Evolutionary conservation across 345 rosid species (phyloP).

Genomic region (Lenwebbia sp.): DNA sequence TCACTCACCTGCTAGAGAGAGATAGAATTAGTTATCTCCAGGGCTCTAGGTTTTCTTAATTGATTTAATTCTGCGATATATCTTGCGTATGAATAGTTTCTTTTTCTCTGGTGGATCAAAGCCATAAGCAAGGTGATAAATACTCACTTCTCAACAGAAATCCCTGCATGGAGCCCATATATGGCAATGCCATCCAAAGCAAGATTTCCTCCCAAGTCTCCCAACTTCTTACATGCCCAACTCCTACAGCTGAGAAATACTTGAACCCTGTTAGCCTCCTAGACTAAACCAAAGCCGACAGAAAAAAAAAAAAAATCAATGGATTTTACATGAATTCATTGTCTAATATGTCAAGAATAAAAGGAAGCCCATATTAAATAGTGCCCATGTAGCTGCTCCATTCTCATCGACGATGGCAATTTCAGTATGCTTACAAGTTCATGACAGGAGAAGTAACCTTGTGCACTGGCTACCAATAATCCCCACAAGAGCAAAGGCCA

Average conservation of each 20-base stretch:
- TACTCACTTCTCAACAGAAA: background rate
- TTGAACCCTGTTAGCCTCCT: background rate
- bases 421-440: background rate
- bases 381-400: too few species aligned
- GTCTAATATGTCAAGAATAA: too few species aligned
- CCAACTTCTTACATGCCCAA: background rate
- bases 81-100: background rate
- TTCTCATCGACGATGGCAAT: background rate
- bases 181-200: background rate
- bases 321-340: too few species aligned
- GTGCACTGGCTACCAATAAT: background rate
- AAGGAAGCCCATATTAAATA: too few species aligned
- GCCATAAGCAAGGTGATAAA: background rate
- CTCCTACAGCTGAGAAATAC: background rate
- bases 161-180: background rate
- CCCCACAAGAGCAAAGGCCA: slow-evolving; percentile 1
- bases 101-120: background rate
- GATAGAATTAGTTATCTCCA: too few species aligned
- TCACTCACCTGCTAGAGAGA: too few species aligned
- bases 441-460: background rate
- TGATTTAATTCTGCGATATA: background rate
- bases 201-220: background rate
- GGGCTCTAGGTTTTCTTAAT: too few species aligned
- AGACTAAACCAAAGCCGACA: background rate
- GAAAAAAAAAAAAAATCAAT: too few species aligned